Percentiles rank a stretch among this genome's conserved stretches.
Evolutionary conservation across 306 rosid species (phyloP).

Genomic region (Medicago lupulina): DNA sequence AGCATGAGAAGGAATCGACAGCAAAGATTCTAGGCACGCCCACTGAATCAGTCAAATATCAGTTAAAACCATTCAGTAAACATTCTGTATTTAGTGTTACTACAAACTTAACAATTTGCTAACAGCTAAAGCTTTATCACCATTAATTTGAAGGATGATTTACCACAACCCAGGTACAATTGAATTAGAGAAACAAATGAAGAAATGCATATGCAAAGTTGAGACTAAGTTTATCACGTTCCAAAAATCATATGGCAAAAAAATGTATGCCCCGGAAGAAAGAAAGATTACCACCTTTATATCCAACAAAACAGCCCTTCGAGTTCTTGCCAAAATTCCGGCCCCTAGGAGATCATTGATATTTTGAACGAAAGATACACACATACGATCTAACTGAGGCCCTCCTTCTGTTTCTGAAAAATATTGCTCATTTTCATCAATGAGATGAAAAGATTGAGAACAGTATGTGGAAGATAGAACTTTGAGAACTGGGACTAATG

Average conservation of each 20-base stretch:
- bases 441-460: constrained; percentile 47
- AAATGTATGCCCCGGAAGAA: not conserved
- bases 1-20: constrained; percentile 72
- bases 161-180: constrained; percentile 26
- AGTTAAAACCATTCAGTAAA: constrained; percentile 35
- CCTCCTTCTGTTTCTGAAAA: constrained; percentile 50
- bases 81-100: constrained; percentile 18
- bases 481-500: constrained; percentile 68
- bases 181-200: constrained; percentile 24
- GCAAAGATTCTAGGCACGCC: constrained; percentile 84
- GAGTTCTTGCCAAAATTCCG: constrained; percentile 76
- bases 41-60: constrained; percentile 65
- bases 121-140: constrained; percentile 28
- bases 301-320: constrained; percentile 89
- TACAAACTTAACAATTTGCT: not conserved
- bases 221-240: constrained; percentile 8
- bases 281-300: constrained; percentile 67
- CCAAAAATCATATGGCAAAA: constrained; percentile 31
- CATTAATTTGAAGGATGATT: constrained; percentile 14
- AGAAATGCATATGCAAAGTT: constrained; percentile 7
- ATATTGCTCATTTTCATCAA: constrained; percentile 48
- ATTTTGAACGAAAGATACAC: constrained; percentile 64
- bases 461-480: constrained; percentile 62
- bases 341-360: constrained; percentile 66
- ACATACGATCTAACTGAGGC: constrained; percentile 66